These are phyloP conservation scores for Davidsoniella virescens DNA, from an alignment of 2,329 filamentous ascomycete species.

Conservation along the genomic window DNA sequence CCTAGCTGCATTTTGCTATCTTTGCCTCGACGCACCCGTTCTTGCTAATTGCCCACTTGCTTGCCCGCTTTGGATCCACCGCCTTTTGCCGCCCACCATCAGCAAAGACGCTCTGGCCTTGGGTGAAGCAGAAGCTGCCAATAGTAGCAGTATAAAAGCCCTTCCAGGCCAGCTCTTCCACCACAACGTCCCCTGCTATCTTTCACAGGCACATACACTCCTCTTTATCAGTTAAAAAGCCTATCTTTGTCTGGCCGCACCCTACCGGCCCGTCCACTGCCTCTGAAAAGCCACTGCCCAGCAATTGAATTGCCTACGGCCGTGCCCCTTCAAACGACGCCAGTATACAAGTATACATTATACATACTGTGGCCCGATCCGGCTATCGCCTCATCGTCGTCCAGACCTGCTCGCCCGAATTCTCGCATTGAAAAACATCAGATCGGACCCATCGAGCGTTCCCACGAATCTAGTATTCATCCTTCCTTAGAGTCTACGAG, in stretches of 20 bases:
- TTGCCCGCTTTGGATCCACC: neutral
- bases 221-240: neutral
- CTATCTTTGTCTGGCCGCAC: neutral
- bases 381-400: neutral
- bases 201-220: neutral
- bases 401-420: slow-evolving; percentile 9
- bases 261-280: neutral
- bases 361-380: no score
- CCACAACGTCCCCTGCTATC: no score
- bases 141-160: no score
- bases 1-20: neutral
- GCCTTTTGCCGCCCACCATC: neutral
- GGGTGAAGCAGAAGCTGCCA: no score
- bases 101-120: no score
- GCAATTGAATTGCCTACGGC: slow-evolving; percentile 9
- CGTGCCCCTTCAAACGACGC: neutral
- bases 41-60: neutral
- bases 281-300: neutral
- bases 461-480: slow-evolving; percentile 1
- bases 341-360: no score
- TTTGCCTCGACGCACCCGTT: neutral
- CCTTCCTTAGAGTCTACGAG: neutral
- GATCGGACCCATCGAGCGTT: slow-evolving; percentile 9
- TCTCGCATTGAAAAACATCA: slow-evolving; percentile 12
- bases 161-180: no score